These are phyloP conservation scores for Diplosphaera chodatii DNA, from an alignment of 139 green algal genomes.

Conservation along the genomic window DNA sequence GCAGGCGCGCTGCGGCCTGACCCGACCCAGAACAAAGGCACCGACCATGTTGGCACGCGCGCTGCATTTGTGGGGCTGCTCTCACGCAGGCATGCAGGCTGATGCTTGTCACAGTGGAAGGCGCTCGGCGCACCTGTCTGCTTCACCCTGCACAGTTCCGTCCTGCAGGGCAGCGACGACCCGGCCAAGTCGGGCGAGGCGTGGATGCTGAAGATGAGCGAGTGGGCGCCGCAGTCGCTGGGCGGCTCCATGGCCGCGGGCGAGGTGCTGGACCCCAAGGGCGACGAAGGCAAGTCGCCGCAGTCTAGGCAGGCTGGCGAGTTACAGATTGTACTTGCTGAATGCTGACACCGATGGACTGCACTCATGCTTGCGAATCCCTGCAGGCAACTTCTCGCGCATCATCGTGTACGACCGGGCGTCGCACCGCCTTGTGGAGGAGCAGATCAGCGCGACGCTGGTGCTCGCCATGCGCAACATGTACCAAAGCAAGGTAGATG, in stretches of 20 bases:
- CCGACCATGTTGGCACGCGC: too few species aligned
- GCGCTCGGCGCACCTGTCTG: too few species aligned
- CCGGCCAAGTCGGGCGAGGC: conserved; percentile 22
- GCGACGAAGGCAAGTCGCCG: conserved; percentile 6
- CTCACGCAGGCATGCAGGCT: too few species aligned
- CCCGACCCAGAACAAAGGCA: too few species aligned
- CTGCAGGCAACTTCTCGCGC: conserved; percentile 13
- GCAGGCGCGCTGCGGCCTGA: not conserved
- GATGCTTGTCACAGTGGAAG: too few species aligned
- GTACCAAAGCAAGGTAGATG: conserved; percentile 26
- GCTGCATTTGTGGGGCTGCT: too few species aligned
- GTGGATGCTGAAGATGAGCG: conserved; percentile 40
- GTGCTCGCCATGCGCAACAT: conserved; percentile 39
- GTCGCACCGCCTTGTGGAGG: conserved; percentile 32
- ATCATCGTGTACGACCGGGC: conserved; percentile 38
- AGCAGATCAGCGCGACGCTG: conserved; percentile 24
- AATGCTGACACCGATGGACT: too few species aligned
- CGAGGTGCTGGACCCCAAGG: conserved; percentile 2
- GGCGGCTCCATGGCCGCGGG: not conserved
- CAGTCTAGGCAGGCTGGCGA: too few species aligned
- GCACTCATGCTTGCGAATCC: too few species aligned
- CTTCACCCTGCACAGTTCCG: too few species aligned
- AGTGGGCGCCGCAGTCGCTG: conserved; percentile 39
- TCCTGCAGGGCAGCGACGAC: not conserved
- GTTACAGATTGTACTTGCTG: too few species aligned